A percentile compares a stretch with the other conserved stretches of the same genome.
These are phyloP conservation scores for Cenchrus purpureus DNA, from an alignment of 176 grass and related monocot species.

Conservation along the genomic window DNA sequence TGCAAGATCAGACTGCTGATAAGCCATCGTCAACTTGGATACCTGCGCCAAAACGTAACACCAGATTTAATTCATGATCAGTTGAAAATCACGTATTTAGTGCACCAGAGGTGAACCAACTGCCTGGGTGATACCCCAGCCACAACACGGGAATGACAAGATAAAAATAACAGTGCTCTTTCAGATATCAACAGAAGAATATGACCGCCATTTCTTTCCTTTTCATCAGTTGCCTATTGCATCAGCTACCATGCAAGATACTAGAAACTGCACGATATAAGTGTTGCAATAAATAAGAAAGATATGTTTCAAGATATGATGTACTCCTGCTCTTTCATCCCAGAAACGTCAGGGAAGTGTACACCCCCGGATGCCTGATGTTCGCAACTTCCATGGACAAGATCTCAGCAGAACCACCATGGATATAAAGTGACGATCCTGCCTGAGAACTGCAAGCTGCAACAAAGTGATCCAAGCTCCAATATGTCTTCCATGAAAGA, in stretches of 20 bases:
- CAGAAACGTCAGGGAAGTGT: conserved; percentile 48
- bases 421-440: conserved; percentile 44
- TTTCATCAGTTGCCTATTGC: conserved; percentile 56
- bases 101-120: conserved; percentile 19
- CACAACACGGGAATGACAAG: background rate
- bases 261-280: conserved; percentile 50
- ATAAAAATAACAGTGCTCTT: background rate
- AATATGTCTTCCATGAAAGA: conserved; percentile 46
- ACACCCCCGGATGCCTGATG: conserved; percentile 34
- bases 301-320: conserved; percentile 37
- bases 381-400: conserved; percentile 1
- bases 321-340: background rate
- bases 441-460: conserved; percentile 37
- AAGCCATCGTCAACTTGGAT: conserved; percentile 11
- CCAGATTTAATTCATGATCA: conserved; percentile 21
- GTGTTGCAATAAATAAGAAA: conserved; percentile 55
- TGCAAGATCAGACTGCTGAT: conserved; percentile 34
- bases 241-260: conserved; percentile 50
- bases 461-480: conserved; percentile 35
- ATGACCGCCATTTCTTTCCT: conserved; percentile 39
- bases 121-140: conserved; percentile 13
- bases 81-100: conserved; percentile 2
- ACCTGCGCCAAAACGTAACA: conserved; percentile 40
- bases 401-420: conserved; percentile 32
- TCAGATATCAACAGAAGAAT: conserved; percentile 34